Evolutionary conservation across 495 filamentous ascomycete genomes (phyloP).

Genomic region (Saxophila tyrrhenica): DNA sequence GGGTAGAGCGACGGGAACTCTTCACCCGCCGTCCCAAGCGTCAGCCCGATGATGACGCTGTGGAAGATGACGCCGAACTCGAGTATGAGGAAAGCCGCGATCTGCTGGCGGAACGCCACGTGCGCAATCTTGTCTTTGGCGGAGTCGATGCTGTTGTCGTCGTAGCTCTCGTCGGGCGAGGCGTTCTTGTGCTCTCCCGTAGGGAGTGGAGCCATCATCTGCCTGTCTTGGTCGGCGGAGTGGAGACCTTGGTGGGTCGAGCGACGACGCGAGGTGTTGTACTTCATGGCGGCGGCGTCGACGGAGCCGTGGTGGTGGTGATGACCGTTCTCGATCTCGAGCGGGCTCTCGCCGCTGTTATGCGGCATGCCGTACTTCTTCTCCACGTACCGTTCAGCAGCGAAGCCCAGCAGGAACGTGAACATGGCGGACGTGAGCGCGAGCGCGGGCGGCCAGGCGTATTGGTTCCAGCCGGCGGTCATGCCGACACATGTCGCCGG

Average conservation of each 20-base stretch:
- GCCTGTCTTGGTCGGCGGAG: slow-evolving; percentile 13
- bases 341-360: slow-evolving; percentile 23
- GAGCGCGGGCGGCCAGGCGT: slow-evolving; percentile 75
- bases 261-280: background rate
- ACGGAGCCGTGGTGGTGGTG: background rate
- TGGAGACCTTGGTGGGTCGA: slow-evolving; percentile 10
- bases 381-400: slow-evolving; percentile 64
- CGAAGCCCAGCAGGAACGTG: slow-evolving; percentile 76
- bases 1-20: slow-evolving; percentile 33
- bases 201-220: slow-evolving; percentile 23
- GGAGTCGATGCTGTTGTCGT: slow-evolving; percentile 1
- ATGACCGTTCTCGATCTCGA: slow-evolving; percentile 2
- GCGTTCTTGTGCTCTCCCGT: slow-evolving; percentile 18
- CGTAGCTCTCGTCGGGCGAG: slow-evolving; percentile 6
- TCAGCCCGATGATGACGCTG: slow-evolving; percentile 34
- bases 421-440: slow-evolving; percentile 69
- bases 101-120: slow-evolving; percentile 34
- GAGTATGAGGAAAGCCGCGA: slow-evolving; percentile 35
- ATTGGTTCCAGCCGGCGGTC: slow-evolving; percentile 62
- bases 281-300: background rate
- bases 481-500: slow-evolving; percentile 48
- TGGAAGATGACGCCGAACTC: slow-evolving; percentile 41
- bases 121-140: slow-evolving; percentile 27
- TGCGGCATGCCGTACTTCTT: slow-evolving; percentile 42
- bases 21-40: slow-evolving; percentile 30